These are phyloP conservation scores for Scytalidium lignicola DNA, from an alignment of 2,329 filamentous ascomycete genomes.

Conservation along the genomic window DNA sequence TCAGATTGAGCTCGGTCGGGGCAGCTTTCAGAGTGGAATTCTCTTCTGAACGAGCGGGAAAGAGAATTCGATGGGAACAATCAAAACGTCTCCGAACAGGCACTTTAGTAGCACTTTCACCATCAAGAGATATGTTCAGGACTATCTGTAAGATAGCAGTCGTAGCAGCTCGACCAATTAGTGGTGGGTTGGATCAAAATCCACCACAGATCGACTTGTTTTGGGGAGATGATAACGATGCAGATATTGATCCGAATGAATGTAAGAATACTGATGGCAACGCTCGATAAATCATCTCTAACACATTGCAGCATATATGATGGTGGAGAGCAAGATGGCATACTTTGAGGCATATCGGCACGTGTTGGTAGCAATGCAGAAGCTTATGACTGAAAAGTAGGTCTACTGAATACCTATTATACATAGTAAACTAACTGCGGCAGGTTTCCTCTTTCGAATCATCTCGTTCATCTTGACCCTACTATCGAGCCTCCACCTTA, in stretches of 20 bases:
- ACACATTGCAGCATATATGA: slow-evolving; percentile 39
- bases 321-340: slow-evolving; percentile 69
- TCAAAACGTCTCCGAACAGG: slow-evolving; percentile 49
- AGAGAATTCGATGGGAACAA: slow-evolving; percentile 60
- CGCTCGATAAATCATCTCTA: neutral
- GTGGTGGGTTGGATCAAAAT: slow-evolving; percentile 54
- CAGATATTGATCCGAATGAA: slow-evolving; percentile 61
- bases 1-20: slow-evolving; percentile 58
- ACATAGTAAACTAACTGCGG: slow-evolving; percentile 1
- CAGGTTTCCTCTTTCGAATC: slow-evolving; percentile 56
- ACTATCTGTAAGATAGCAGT: slow-evolving; percentile 63
- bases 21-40: slow-evolving; percentile 66
- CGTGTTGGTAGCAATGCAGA: slow-evolving; percentile 67
- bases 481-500: slow-evolving; percentile 47
- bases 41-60: slow-evolving; percentile 59
- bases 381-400: slow-evolving; percentile 26
- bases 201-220: slow-evolving; percentile 73
- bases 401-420: neutral
- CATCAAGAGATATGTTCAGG: slow-evolving; percentile 55
- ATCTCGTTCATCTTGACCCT: slow-evolving; percentile 47
- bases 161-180: slow-evolving; percentile 64
- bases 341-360: slow-evolving; percentile 77
- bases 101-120: slow-evolving; percentile 47
- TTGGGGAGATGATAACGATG: slow-evolving; percentile 56
- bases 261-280: slow-evolving; percentile 41